Evolutionary conservation across 805 yeast species (phyloP).

Genomic region (Saccharomyces eubayanus): DNA sequence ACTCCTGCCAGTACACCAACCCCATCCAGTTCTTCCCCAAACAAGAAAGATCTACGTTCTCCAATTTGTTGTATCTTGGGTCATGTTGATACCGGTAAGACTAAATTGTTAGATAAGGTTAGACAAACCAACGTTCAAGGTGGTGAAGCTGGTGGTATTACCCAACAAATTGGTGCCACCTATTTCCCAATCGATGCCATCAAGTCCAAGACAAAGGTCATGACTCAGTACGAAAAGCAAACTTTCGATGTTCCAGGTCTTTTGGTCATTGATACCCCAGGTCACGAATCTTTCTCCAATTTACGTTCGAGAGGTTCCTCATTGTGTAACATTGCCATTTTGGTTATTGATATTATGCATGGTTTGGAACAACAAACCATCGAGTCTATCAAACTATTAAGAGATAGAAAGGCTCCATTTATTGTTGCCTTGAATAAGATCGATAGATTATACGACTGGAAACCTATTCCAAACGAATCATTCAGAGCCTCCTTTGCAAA

Average conservation of each 20-base stretch:
- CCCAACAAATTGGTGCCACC: conserved; percentile 99
- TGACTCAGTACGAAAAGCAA: conserved; percentile 78
- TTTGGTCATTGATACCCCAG: conserved; percentile 95
- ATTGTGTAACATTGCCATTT: conserved; percentile 95
- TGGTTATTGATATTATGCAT: conserved; percentile 98
- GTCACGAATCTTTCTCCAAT: conserved; percentile 98
- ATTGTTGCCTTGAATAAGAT: conserved; percentile 95
- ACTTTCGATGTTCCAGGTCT: conserved; percentile 94
- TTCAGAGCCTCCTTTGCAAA: conserved; percentile 87
- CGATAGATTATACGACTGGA: conserved; percentile 96
- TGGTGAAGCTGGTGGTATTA: conserved; percentile 99
- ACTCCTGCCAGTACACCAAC: conserved; percentile 15
- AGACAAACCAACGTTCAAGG: conserved; percentile 99
- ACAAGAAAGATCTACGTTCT: conserved; percentile 68
- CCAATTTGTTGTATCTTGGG: conserved; percentile 99
- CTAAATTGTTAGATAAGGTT: conserved; percentile 89
- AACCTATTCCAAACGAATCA: conserved; percentile 80
- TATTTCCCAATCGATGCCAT: conserved; percentile 96
- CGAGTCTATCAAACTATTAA: conserved; percentile 82
- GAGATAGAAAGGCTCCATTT: conserved; percentile 97
- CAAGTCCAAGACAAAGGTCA: conserved; percentile 80
- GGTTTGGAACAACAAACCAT: conserved; percentile 97
- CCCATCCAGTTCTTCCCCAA: conserved; percentile 24
- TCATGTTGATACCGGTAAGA: conserved; percentile 99
- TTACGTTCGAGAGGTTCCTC: conserved; percentile 98